phyloP scores from a whole-genome alignment of 169 alveolate genomes.

The Theileria equi region DNA sequence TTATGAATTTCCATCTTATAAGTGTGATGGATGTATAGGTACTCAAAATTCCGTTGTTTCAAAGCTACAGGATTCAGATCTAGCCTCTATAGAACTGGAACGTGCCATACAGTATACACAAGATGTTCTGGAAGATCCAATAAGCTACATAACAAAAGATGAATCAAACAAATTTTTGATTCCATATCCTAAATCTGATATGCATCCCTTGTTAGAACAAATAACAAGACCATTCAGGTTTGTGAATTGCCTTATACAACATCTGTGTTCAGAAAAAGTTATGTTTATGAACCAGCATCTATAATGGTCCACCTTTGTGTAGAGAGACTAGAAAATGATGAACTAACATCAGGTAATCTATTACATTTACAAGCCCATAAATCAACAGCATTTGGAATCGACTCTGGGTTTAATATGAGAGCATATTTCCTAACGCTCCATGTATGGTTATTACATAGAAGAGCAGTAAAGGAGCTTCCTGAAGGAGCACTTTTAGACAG shows the following conservation, averaged over 20 bases:
- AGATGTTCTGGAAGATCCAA: conserved; percentile 48
- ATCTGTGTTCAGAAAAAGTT: conserved; percentile 7
- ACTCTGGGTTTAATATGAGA: conserved; percentile 70
- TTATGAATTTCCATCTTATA: too few relatives aligned
- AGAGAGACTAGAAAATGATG: conserved; percentile 73
- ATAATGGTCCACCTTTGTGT: conserved; percentile 69
- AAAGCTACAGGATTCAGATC: not conserved
- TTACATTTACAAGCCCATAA: not conserved
- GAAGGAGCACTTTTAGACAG: conserved; percentile 70
- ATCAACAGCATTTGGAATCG: conserved; percentile 53
- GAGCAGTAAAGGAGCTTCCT: conserved; percentile 66
- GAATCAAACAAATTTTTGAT: conserved; percentile 35
- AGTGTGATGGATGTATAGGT: too few relatives aligned
- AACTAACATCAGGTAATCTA: conserved; percentile 24
- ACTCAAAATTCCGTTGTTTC: too few relatives aligned
- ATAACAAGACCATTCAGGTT: conserved; percentile 60
- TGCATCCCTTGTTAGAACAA: conserved; percentile 5
- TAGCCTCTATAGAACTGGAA: conserved; percentile 16
- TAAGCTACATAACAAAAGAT: conserved; percentile 34
- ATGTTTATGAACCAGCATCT: conserved; percentile 65
- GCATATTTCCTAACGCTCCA: conserved; percentile 70
- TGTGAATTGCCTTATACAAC: not conserved
- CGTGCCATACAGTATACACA: conserved; percentile 19
- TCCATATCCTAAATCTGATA: conserved; percentile 55
- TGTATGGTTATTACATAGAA: conserved; percentile 70